Base-by-base conservation (phyloP, 2,329 filamentous ascomycete genomes). In the Chaetomium globosum region DNA sequence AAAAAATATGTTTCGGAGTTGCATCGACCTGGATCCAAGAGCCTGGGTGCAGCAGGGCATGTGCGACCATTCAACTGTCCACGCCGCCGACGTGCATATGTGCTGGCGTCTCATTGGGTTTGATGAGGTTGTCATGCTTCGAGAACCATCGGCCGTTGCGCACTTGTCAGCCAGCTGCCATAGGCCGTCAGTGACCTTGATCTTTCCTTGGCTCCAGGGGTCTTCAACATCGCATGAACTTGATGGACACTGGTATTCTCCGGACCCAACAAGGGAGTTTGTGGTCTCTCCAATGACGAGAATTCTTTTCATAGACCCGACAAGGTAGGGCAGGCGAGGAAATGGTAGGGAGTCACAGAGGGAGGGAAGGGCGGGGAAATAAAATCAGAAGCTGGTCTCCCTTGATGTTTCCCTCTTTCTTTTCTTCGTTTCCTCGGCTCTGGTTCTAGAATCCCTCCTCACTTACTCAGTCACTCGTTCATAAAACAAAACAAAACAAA, bases 71-170 rank as follows among this genome's bases (percentile, higher is more conserved):
- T 43, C 39, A 43, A 2, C 39, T 43, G 16, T 7, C 36, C 39
- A 43, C 39, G 39, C 39, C 39, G 4, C 39, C 52, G 54, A 28
- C 26, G 57, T 63, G 52, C 56, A 64, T 63, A 52, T 58, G 53
- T 59, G 59, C 48, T 53, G 58, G 52, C 56, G 65, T 67, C 31
- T 48, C 67, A 67, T 65, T 63, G 60, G 58, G 59, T 70, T 70
- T 70, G 64, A 70, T 71, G 68, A 67, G 69, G 39, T 68, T 67
- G 51, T 66, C 53, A 67, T 68, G 68, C 67, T 63, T 59, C 56
- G 26, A 28, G 4, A 21, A 13, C 19, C 48, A n/a, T 4, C 63
- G 36, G 23, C 55, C 49, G 63, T 19, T 33, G 8, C 28, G 2
- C 65, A 62, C 26, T 57, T 68, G 67, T 23, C 39, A 4, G 10